Evolutionary conservation across 441 rosid genomes (phyloP), one percentile per base, ranked within the genome.

Genomic region (Populus tomentosa): DNA sequence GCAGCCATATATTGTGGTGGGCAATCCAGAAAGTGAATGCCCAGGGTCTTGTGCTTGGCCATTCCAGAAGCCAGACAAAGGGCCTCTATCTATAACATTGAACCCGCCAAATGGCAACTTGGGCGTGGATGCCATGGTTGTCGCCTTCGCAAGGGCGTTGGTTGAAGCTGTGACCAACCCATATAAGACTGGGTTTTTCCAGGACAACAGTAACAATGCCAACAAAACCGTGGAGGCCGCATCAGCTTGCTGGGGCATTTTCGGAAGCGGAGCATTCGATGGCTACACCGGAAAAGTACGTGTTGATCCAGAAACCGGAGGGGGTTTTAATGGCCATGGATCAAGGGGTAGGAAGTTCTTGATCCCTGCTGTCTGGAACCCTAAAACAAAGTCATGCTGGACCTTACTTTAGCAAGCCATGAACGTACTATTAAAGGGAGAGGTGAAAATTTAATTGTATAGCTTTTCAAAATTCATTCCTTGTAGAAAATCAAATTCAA

Each of bases 11-110:
- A 75, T 92, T 13, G 16, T 88, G 66, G 89, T 89, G 4, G 93
- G 94, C 36, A 75, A 92, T 73, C 91, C 94, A 40, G 88, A 85
- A 80, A 70, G 38, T 1, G 86, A 86, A 77, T 92, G 97, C 80
- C 97, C 94, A 0, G 92, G 86, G 30, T 75, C 76, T 13, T 92
- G 97, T 67, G 91, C 87, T 0, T 90, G 93, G 92, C 97, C 97
- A 3, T 92, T 92, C 83, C 81, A 79, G 73, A 79, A 14, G 67
- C 67, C 89, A 0, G 81, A 82, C 13, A 30, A 26, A 3, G 89
- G 87, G 62, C 92, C 89, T 16, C 77, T 26, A 56, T 92, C 89
- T 0, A 66, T 80, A 76, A 76, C 80, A 1, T 79, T 88, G 73
- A 81, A 79, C 80, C 91, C 97, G 2, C 92, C 97, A 26, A 90